phyloP scores from a whole-genome alignment of 2,329 filamentous ascomycete species.

The Blastomyces percursus region DNA sequence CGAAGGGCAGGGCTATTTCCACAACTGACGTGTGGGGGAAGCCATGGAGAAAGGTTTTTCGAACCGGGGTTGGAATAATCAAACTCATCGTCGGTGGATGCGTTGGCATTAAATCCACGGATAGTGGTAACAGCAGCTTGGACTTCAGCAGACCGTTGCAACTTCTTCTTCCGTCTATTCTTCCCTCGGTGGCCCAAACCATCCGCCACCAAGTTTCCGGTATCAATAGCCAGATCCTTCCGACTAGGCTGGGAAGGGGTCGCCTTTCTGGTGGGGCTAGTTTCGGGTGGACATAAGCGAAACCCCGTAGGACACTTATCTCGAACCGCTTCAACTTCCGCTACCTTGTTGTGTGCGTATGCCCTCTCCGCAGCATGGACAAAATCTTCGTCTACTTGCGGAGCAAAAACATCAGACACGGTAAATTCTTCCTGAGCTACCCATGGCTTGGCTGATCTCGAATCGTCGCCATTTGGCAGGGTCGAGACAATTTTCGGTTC shows the following conservation, averaged over 20 bases:
- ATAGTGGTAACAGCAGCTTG: conserved; percentile 30
- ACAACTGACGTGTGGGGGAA: conserved; percentile 20
- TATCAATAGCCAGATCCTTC: not conserved
- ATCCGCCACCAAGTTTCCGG: not conserved
- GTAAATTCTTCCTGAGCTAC: conserved; percentile 13
- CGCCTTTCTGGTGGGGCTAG: conserved; percentile 7
- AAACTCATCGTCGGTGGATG: conserved; percentile 38
- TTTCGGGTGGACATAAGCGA: conserved; percentile 10
- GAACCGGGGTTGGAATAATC: conserved; percentile 34
- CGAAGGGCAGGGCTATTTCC: conserved; percentile 40
- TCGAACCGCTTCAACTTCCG: not conserved
- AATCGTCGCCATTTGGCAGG: conserved; percentile 2
- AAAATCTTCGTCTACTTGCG: conserved; percentile 10
- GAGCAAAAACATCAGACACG: conserved; percentile 16
- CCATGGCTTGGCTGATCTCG: conserved; percentile 9
- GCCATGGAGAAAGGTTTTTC: conserved; percentile 20
- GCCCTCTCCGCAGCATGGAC: not conserved
- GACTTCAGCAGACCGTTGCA: conserved; percentile 17
- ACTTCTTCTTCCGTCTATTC: conserved; percentile 35
- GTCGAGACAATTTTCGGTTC: conserved; percentile 8
- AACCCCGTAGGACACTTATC: conserved; percentile 2
- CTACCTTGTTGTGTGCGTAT: not conserved
- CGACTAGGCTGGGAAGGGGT: not conserved
- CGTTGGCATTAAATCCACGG: conserved; percentile 34
- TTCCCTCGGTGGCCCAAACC: conserved; percentile 8